Base-by-base conservation (phyloP, 2,329 filamentous ascomycete species). In the Colletotrichum horii region DNA sequence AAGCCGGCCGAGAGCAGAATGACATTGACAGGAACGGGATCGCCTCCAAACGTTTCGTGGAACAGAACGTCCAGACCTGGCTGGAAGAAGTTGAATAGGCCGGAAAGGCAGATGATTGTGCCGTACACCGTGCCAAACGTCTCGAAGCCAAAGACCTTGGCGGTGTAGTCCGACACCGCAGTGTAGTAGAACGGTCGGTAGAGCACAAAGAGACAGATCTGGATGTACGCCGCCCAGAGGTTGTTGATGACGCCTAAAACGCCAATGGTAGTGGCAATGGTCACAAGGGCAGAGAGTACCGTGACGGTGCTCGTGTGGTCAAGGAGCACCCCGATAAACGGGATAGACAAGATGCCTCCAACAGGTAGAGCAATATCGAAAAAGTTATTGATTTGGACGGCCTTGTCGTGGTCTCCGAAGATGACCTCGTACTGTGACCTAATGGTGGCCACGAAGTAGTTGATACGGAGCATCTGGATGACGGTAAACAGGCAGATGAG, bases 41-140 rank as follows among this genome's bases (percentile, higher is more conserved):
- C 89, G 7, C 93, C 91, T 26, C 87, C 79, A 81, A 96, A 98
- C 0, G 89, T 89, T 71, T 91, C 88, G 81, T 97, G 94, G 55
- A 96, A 95, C 43, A 96, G 83, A 28, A 93, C 91, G 83, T 98
- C 96, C 38, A 98, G 88, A 0, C 91, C 95, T 7, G 93, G 93
- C 85, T 98, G 95, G 2, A 91, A 91, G 81, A 98, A 96, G 84
- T 97, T 98, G 80, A 96, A 89, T 1, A 98, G 83, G 1, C 96
- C 96, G 0, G 95, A 93, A 3, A 97, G 86, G 84, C 95, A 97
- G 79, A 98, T 98, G 78, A 98, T 94, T 24, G 96, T 89, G 14
- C 96, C 96, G 84, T 98, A 98, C n/a, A 98, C 95, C 73, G 95
- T 98, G 61, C 96, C 96, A 79, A 98, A 98, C 0, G 95, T 98